These are phyloP conservation scores for Diaporthe sp. DNA, from an alignment of 2,329 filamentous ascomycete species.

Conservation along the genomic window DNA sequence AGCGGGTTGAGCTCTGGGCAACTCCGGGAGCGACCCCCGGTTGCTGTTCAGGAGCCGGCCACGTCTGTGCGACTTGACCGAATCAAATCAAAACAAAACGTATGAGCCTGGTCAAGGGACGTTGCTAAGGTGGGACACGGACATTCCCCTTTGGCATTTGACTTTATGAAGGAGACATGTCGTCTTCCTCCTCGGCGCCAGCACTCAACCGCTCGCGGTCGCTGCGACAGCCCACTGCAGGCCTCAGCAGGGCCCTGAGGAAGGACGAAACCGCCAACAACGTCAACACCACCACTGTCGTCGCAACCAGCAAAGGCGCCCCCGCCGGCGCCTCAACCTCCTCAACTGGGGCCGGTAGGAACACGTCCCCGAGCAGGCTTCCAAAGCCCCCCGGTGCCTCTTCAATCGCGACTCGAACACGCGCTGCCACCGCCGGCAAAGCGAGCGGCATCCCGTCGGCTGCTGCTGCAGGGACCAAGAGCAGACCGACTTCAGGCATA, in stretches of 20 bases:
- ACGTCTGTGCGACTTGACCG: conserved; percentile 22
- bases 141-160: neutral
- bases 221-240: conserved; percentile 38
- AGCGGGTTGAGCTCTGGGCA: neutral
- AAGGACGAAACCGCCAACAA: conserved; percentile 31
- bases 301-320: conserved; percentile 6
- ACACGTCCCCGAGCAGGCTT: conserved; percentile 64
- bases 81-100: conserved; percentile 27
- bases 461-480: conserved; percentile 31
- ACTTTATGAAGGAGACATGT: conserved; percentile 30
- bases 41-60: conserved; percentile 10
- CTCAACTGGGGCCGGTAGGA: conserved; percentile 43
- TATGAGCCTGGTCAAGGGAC: conserved; percentile 13
- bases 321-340: conserved; percentile 2
- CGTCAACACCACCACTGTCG: conserved; percentile 1
- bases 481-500: conserved; percentile 45
- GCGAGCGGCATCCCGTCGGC: neutral
- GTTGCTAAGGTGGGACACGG: conserved; percentile 14
- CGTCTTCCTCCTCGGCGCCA: conserved; percentile 37
- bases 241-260: conserved; percentile 30
- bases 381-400: conserved; percentile 61
- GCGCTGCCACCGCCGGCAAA: conserved; percentile 24
- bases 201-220: conserved; percentile 39
- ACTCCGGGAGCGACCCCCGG: neutral
- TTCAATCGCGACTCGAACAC: conserved; percentile 45